These are phyloP conservation scores for Mycena venus DNA, from an alignment of 768 basidiomycete genomes.

Conservation along the genomic window DNA sequence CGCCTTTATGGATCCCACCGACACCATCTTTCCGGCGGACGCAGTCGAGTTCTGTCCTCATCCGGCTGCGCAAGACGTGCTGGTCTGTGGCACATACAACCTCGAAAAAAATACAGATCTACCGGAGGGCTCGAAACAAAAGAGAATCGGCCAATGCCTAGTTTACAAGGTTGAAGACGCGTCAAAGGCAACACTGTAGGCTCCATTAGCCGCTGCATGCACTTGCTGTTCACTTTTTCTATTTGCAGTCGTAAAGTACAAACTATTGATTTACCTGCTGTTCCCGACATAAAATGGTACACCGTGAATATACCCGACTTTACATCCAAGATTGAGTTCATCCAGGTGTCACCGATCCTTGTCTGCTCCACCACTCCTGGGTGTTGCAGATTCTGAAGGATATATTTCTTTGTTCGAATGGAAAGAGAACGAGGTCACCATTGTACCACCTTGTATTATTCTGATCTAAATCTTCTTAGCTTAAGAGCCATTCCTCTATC, in stretches of 20 bases:
- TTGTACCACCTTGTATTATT: background rate
- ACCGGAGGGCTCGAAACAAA: constrained; percentile 44
- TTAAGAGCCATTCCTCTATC: constrained; percentile 58
- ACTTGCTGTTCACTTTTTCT: background rate
- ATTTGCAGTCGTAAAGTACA: constrained; percentile 70
- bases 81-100: constrained; percentile 95
- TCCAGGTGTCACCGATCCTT: constrained; percentile 71
- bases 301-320: background rate
- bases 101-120: constrained; percentile 58
- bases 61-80: constrained; percentile 66
- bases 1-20: constrained; percentile 34
- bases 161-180: constrained; percentile 67
- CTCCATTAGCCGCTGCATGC: constrained; percentile 21
- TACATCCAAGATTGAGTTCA: background rate
- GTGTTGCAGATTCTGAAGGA: constrained; percentile 90
- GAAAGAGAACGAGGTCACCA: constrained; percentile 56
- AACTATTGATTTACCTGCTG: constrained; percentile 79
- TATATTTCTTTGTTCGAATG: constrained; percentile 75
- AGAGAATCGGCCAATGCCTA: constrained; percentile 79
- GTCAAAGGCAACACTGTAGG: constrained; percentile 15
- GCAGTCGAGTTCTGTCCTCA: constrained; percentile 93
- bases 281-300: constrained; percentile 97
- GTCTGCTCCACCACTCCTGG: constrained; percentile 64
- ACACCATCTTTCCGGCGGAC: constrained; percentile 91
- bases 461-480: constrained; percentile 20